These are phyloP conservation scores for Globisporangium takayamanum DNA, from an alignment of 352 stramenopile species.

Conservation along the genomic window DNA sequence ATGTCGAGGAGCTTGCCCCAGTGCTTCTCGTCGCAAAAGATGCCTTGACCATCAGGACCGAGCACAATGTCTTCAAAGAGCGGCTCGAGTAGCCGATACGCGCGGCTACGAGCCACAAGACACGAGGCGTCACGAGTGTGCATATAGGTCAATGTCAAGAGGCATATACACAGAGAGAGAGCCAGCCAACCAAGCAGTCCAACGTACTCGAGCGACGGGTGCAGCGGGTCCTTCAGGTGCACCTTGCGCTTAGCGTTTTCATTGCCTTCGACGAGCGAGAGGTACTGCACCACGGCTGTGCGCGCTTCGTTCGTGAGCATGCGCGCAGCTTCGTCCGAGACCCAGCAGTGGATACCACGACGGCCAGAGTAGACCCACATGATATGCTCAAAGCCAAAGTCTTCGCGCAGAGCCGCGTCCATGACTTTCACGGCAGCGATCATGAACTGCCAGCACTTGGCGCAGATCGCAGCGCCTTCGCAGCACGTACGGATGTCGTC, in stretches of 20 bases:
- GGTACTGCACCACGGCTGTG: slow-evolving; percentile 94
- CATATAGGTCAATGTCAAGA: background rate
- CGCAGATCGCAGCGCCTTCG: slow-evolving; percentile 86
- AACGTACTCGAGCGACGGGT: slow-evolving; percentile 88
- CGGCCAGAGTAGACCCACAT: slow-evolving; percentile 99
- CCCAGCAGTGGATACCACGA: slow-evolving; percentile 99
- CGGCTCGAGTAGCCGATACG: slow-evolving; percentile 92
- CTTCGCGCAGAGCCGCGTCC: slow-evolving; percentile 86
- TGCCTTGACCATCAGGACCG: slow-evolving; percentile 86
- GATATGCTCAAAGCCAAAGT: slow-evolving; percentile 98
- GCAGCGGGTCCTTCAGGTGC: slow-evolving; percentile 87
- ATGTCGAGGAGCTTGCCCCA: slow-evolving; percentile 92
- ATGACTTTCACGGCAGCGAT: slow-evolving; percentile 94
- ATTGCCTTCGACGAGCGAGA: slow-evolving; percentile 91
- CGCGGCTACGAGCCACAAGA: slow-evolving; percentile 44
- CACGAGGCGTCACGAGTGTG: background rate
- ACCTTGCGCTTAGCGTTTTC: slow-evolving; percentile 88
- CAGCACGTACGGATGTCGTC: slow-evolving; percentile 97
- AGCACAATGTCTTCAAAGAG: slow-evolving; percentile 92
- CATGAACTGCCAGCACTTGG: slow-evolving; percentile 98
- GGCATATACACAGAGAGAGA: background rate
- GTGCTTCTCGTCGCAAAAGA: slow-evolving; percentile 84
- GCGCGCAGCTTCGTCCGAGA: slow-evolving; percentile 93
- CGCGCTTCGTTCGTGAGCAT: slow-evolving; percentile 95
- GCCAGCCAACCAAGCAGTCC: background rate